Base-by-base conservation (phyloP, 2,329 filamentous ascomycete species). In the Mycosphaerella arachidis region DNA sequence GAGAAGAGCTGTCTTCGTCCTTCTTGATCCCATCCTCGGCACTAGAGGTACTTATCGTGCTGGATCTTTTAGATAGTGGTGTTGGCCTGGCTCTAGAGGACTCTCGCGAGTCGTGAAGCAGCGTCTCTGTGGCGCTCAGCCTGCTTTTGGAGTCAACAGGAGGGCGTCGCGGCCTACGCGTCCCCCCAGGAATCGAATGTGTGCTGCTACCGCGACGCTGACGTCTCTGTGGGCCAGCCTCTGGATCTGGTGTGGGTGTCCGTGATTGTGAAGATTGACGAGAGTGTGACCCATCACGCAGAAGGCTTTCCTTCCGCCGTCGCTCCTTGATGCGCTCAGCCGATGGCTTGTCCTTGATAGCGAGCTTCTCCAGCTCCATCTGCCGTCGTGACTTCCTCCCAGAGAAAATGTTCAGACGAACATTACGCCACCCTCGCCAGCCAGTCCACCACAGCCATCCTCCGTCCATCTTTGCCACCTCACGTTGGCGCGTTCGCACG, bases 361-460 rank as follows among this genome's bases (percentile, higher is more conserved):
- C 70, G 2, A 73, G 58, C 31, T 63, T 68, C 40, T 71, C 69
- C 6, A 72, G 61, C 45, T 71, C 70, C 4, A 66, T 46, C 37
- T 71, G 68, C 30, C 71, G 62, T 40, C 71, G 61, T 5, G 63
- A 68, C 56, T 70, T 71, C 6, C 65, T 60, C 10, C 60, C 58
- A 20, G 58, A 57, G 56, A 70, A 67, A 0, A 69, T 57, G 20
- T 60, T 58, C 50, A 65, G 53, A 12, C 69, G 67, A 10, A 73
- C 57, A 48, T 62, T 75, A 68, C 67, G 76, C 77, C 78, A 81
- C 29, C 79, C 82, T 35, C 83, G 78, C 82, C 89, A 91, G 0
- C 90, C 89, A 1, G 91, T 84, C 89, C 92, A 95, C 91, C 91
- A 95, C 37, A 95, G 79, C 86, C 89, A 91, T 45, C 88, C 84